Base-by-base conservation (phyloP, 176 grass and related monocot species). In the Otatea glauca region DNA sequence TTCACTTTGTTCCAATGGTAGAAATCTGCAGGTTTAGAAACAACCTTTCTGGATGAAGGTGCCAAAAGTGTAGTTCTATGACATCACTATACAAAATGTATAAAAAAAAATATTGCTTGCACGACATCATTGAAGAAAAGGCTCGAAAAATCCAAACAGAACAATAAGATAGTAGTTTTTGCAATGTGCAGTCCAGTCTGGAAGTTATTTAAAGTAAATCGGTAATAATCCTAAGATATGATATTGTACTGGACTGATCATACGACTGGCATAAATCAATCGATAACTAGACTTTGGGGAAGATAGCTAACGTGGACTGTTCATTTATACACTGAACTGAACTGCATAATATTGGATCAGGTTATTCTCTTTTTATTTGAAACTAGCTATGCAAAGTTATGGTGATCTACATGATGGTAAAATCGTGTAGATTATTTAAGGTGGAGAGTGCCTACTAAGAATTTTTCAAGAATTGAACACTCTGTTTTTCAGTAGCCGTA, bases 1-100 rank as follows among this genome's bases (percentile, higher is more conserved):
- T 91, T 98, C 25, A 95, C 96, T 85, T 91, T 98, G 53, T 98
- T 98, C 96, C 96, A 98, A 53, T 92, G 93, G 79, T 93, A 92
- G 69, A 98, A 98, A 72, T 98, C 96, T 98, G 88, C 9, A 29
- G 49, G 8, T 21, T 54, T 15, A 47, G 27, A 45, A 24, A 15
- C 61, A 38, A 38, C 5, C 29, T 12, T 45, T 56, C 23, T 83
- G 17, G 71, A 11, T 21, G 37, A 60, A n/a, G 44, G 34, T 74
- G 48, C 35, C 10, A 9, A n/a, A 56, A 72, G 12, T 54, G 44
- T 65, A 66, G 70, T 7, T 45, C 16, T 20, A 60, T 55, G 5
- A 35, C 9, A 83, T 66, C 18, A 59, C 4, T 8, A 21, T 10
- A 68, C 12, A 49, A 16, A 3, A n/a, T 67, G 9, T 64, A 21